phyloP scores from a whole-genome alignment of 1,284 basidiomycete species.

The Trametes hirsuta region DNA sequence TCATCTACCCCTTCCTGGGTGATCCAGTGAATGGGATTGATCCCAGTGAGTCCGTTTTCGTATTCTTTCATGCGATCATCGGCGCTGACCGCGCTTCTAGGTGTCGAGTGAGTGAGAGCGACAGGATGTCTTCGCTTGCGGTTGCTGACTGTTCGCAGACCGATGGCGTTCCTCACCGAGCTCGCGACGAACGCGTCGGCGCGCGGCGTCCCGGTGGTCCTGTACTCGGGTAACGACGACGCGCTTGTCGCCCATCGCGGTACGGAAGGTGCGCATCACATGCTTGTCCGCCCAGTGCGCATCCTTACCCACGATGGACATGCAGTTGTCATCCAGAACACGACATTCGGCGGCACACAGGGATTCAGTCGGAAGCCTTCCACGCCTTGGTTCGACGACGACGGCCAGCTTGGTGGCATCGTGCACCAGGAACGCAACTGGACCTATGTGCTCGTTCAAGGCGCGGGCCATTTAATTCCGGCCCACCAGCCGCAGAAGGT shows the following conservation, averaged over 20 bases:
- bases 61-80: neutral
- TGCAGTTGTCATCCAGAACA: constrained; percentile 59
- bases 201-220: constrained; percentile 27
- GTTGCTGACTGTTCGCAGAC: constrained; percentile 22
- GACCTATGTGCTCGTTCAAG: constrained; percentile 36
- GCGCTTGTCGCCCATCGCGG: constrained; percentile 30
- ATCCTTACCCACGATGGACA: neutral
- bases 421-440: constrained; percentile 39
- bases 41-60: constrained; percentile 45
- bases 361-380: constrained; percentile 66
- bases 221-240: constrained; percentile 38
- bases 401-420: constrained; percentile 32
- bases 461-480: constrained; percentile 35
- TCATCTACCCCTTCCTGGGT: constrained; percentile 34
- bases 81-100: constrained; percentile 30
- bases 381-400: constrained; percentile 49
- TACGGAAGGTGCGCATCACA: constrained; percentile 52
- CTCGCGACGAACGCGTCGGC: constrained; percentile 32
- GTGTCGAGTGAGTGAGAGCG: constrained; percentile 47
- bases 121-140: no score
- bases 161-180: constrained; percentile 35
- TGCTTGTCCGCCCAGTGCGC: neutral
- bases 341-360: constrained; percentile 60
- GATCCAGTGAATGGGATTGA: constrained; percentile 38
- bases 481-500: constrained; percentile 43